Evolutionary conservation across 2,329 filamentous ascomycete species (phyloP), one percentile per base, ranked within the genome.

Genomic region (Cytospora leucostoma): DNA sequence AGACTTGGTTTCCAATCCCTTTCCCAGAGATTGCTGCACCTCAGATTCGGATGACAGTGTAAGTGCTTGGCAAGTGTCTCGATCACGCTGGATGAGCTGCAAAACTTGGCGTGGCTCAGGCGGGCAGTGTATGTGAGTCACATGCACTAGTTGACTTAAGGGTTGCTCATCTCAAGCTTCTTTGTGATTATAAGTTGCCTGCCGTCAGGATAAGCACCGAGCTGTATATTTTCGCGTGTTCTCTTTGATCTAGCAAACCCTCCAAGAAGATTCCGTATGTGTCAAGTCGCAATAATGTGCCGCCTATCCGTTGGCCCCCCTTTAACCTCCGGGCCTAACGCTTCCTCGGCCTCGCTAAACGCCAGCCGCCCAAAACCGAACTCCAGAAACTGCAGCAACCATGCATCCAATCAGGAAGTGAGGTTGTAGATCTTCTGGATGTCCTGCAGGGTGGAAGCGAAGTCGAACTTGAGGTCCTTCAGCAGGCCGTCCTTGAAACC

Each of bases 401-500:
- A 33, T 38, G 27, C 11, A 32, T 55, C 6, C 40, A 7, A 12
- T 19, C 56, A 63, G 5, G 62, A 69, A 0, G 71, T 78, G n/a
- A 82, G 73, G 70, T 85, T 81, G 71, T 86, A 86, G 66, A 87
- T 85, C 80, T 86, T 86, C 76, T 85, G 81, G 59, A 86, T 83
- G 60, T 78, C 76, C 65, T 75, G 72, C 47, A 87, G 72, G 70
- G 80, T 78, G 13, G 74, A 74, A 72, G 82, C 78, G 63, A 84
- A 84, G 67, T 87, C 79, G 60, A 88, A 75, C 67, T 86, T 76
- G 49, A 87, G 73, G 69, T 88, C 84, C 74, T 83, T 84, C 64
- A 91, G 78, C 70, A 89, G 74, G 11, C 88, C 88, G 70, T 90
- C 85, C 59, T 84, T 76, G 69, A 91, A 87, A 66, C 83, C 85